Evolutionary conservation across 805 yeast species (phyloP).

Genomic region (Priceomyces haplophilus): DNA sequence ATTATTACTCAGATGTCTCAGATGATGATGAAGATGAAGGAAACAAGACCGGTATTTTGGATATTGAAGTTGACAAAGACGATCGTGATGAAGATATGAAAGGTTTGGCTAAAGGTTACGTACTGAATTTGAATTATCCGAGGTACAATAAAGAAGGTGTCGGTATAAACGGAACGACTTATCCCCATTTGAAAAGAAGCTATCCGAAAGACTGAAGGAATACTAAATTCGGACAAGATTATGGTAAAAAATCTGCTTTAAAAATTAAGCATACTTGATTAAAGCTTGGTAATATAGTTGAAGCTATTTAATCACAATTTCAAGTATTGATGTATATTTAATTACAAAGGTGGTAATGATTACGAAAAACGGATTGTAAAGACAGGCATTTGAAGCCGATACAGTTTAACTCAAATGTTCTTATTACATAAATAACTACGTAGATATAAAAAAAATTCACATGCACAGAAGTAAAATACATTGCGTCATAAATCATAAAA

Average conservation of each 20-base stretch:
- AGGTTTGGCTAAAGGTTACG: not conserved
- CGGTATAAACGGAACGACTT: constrained; percentile 24
- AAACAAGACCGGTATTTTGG: constrained; percentile 6
- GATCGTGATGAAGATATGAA: not conserved
- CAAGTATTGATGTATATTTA: too few relatives aligned
- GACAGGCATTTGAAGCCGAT: not conserved
- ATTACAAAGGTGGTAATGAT: not conserved
- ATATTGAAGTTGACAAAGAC: constrained; percentile 13
- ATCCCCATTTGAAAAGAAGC: constrained; percentile 21
- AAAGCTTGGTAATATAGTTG: not conserved
- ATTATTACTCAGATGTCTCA: constrained; percentile 5
- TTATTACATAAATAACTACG: not conserved
- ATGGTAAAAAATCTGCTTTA: not conserved
- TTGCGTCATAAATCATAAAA: constrained; percentile 6
- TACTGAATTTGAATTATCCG: constrained; percentile 3
- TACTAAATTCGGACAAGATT: not conserved
- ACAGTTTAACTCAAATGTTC: too few relatives aligned
- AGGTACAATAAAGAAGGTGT: constrained; percentile 16
- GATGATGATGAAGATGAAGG: constrained; percentile 5
- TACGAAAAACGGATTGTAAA: not conserved
- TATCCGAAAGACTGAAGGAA: constrained; percentile 1
- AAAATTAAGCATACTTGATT: not conserved
- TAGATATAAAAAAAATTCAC: not conserved
- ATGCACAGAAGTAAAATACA: constrained; percentile 4
- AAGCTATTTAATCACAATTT: too few relatives aligned